A percentile compares a stretch with the other conserved stretches of the same genome.
phyloP scores from a whole-genome alignment of 2,329 filamentous ascomycete genomes.

The Colletotrichum destructivum region DNA sequence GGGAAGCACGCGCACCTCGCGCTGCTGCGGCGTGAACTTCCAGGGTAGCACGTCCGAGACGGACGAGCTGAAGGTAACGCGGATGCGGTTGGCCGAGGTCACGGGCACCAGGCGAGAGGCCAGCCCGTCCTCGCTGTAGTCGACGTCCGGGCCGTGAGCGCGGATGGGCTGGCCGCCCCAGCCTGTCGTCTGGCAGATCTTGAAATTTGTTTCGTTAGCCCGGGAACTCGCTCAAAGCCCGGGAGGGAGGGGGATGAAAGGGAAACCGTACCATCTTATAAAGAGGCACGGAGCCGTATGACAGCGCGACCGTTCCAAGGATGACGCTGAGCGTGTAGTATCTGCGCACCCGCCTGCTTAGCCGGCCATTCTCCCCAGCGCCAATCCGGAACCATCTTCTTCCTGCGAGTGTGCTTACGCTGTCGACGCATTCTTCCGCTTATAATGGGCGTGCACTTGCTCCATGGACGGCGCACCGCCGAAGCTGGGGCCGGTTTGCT shows the following conservation, averaged over 20 bases:
- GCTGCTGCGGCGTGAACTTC: slow-evolving; percentile 98
- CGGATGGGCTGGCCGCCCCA: slow-evolving; percentile 95
- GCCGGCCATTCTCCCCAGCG: slow-evolving; percentile 23
- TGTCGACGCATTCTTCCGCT: slow-evolving; percentile 76
- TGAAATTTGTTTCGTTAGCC: slow-evolving; percentile 39
- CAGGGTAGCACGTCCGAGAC: slow-evolving; percentile 96
- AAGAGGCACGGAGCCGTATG: slow-evolving; percentile 87
- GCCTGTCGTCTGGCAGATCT: slow-evolving; percentile 89
- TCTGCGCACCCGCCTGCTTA: slow-evolving; percentile 56
- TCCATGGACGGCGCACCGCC: slow-evolving; percentile 66
- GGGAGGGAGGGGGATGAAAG: slow-evolving; percentile 2
- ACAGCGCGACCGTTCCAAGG: slow-evolving; percentile 83
- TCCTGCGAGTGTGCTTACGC: slow-evolving; percentile 49
- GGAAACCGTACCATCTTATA: slow-evolving; percentile 81
- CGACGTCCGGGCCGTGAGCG: slow-evolving; percentile 72
- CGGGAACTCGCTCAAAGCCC: background rate
- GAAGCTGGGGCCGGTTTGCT: slow-evolving; percentile 45
- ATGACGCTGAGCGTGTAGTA: slow-evolving; percentile 85
- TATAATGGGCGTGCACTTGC: slow-evolving; percentile 75
- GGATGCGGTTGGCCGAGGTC: slow-evolving; percentile 84
- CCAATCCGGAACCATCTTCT: background rate
- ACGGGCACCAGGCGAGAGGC: slow-evolving; percentile 86
- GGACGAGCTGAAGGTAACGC: slow-evolving; percentile 95
- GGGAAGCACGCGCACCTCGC: slow-evolving; percentile 93
- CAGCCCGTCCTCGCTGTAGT: slow-evolving; percentile 70